These are phyloP conservation scores for Spinacia oleracea DNA, from an alignment of 179 eudicot species.

Conservation along the genomic window DNA sequence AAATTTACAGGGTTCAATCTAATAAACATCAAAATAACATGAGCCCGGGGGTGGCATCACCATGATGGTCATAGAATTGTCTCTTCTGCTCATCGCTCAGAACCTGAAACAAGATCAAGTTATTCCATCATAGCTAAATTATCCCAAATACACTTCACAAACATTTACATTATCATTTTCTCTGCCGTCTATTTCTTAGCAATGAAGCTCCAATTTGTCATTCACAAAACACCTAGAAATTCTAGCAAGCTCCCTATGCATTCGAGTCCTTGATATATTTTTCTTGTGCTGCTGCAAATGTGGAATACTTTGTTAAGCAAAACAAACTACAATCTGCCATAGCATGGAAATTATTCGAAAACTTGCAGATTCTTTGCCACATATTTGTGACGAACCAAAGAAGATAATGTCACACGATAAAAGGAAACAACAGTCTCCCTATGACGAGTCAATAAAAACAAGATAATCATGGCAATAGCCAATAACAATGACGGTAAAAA, in stretches of 20 bases:
- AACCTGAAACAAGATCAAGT: too few relatives aligned
- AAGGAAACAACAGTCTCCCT: too few relatives aligned
- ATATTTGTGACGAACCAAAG: neutral
- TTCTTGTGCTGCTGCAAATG: slow-evolving; percentile 96
- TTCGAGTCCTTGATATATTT: slow-evolving; percentile 69
- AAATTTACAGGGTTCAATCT: too few relatives aligned
- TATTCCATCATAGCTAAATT: too few relatives aligned
- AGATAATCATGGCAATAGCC: neutral
- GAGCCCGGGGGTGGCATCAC: too few relatives aligned
- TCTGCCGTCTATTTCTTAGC: neutral
- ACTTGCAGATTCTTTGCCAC: neutral
- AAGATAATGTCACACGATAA: neutral
- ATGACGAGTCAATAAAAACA: neutral
- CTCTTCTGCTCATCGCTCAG: too few relatives aligned
- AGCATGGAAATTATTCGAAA: neutral
- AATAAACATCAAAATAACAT: too few relatives aligned
- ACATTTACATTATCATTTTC: slow-evolving; percentile 1
- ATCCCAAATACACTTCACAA: too few relatives aligned
- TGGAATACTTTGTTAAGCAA: slow-evolving; percentile 58
- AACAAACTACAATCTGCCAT: neutral
- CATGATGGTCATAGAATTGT: too few relatives aligned
- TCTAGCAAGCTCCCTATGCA: slow-evolving; percentile 2
- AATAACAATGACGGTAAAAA: neutral
- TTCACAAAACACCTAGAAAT: neutral
- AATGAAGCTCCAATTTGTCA: neutral